A percentile compares a stretch with the other conserved stretches of the same genome.
phyloP scores from a whole-genome alignment of 139 green algal genomes.

The Eudorina sp. region DNA sequence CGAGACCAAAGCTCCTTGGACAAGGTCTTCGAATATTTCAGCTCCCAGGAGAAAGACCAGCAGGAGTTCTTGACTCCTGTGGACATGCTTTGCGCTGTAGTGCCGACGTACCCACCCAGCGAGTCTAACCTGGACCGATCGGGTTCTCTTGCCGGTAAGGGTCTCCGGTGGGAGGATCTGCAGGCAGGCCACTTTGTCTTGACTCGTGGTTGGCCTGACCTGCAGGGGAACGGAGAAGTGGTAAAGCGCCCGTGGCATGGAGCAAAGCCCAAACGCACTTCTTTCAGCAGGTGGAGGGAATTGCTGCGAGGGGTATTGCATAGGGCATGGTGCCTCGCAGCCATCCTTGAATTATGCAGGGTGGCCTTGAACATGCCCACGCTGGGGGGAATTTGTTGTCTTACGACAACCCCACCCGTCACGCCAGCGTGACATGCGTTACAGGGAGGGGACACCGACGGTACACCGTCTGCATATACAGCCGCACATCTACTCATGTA shows the following conservation, averaged over 20 bases:
- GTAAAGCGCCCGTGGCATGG: background rate
- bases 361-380: too few species aligned
- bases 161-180: background rate
- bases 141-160: slow-evolving; percentile 75
- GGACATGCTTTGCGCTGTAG: slow-evolving; percentile 75
- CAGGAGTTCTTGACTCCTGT: slow-evolving; percentile 64
- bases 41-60: slow-evolving; percentile 27
- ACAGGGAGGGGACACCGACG: too few species aligned
- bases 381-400: too few species aligned
- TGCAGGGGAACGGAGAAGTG: slow-evolving; percentile 12
- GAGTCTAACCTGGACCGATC: slow-evolving; percentile 67
- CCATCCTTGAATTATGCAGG: too few species aligned
- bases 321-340: too few species aligned
- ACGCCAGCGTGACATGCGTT: too few species aligned
- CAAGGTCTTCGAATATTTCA: slow-evolving; percentile 92
- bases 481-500: too few species aligned
- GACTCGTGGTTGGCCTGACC: too few species aligned
- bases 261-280: background rate
- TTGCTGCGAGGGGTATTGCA: too few species aligned
- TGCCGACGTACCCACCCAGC: slow-evolving; percentile 84
- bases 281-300: slow-evolving; percentile 29
- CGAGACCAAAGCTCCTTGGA: slow-evolving; percentile 79
- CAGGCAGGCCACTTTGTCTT: too few species aligned
- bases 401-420: too few species aligned
- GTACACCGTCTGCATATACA: too few species aligned